Evolutionary conservation across 371 early-diverging fungal species (phyloP).

Genomic region (Rhizopus stolonifer): DNA sequence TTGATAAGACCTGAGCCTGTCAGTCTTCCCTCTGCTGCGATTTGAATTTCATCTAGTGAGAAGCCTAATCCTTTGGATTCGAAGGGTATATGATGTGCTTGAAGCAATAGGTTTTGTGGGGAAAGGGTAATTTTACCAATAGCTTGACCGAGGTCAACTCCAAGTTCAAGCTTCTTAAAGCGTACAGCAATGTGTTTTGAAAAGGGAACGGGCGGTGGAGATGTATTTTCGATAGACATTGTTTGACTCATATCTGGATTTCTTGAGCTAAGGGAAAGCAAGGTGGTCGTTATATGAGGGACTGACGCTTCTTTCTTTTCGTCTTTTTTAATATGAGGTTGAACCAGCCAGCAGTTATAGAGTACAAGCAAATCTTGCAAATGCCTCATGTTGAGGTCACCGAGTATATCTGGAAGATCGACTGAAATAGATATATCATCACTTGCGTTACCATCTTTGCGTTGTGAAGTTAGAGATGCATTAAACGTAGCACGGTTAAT

Average conservation of each 20-base stretch:
- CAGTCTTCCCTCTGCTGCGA: conserved; percentile 59
- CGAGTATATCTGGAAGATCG: conserved; percentile 55
- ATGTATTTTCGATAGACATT: neutral
- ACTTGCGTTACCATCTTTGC: conserved; percentile 30
- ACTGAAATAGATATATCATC: conserved; percentile 62
- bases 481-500: conserved; percentile 63
- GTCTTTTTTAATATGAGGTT: conserved; percentile 2
- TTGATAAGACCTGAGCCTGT: conserved; percentile 51
- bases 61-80: conserved; percentile 42
- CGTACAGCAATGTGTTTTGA: conserved; percentile 55
- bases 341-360: conserved; percentile 66
- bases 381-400: conserved; percentile 73
- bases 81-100: conserved; percentile 48
- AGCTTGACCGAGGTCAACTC: conserved; percentile 74
- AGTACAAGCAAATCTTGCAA: conserved; percentile 77
- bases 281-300: neutral
- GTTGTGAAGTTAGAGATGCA: conserved; percentile 54
- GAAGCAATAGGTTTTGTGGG: conserved; percentile 47
- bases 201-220: conserved; percentile 32
- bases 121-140: conserved; percentile 65
- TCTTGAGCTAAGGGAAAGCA: neutral
- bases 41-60: conserved; percentile 42
- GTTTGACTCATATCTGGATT: neutral
- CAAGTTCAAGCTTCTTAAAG: conserved; percentile 51
- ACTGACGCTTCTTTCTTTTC: neutral